These are phyloP conservation scores for Tuber calosporum DNA, from an alignment of 495 filamentous ascomycete species.

Conservation along the genomic window DNA sequence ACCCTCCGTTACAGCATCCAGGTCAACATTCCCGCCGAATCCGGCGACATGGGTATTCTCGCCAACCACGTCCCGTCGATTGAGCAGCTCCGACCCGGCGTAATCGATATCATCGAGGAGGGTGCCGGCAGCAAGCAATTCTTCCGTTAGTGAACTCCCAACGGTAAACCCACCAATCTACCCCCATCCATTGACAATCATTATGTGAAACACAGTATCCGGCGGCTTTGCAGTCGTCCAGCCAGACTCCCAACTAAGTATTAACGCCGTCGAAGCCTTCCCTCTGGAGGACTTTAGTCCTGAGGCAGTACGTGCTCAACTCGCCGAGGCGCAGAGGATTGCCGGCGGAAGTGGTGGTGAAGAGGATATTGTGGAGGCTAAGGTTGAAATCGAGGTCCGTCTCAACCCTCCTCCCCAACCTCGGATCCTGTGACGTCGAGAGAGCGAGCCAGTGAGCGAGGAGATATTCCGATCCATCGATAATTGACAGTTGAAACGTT, in stretches of 20 bases:
- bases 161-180: constrained; percentile 9
- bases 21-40: constrained; percentile 97
- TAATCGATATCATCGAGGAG: constrained; percentile 95
- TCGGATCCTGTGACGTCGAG: constrained; percentile 34
- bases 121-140: constrained; percentile 86
- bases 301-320: constrained; percentile 71
- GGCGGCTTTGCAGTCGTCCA: constrained; percentile 96
- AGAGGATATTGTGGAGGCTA: constrained; percentile 95
- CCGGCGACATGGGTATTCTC: constrained; percentile 98
- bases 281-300: constrained; percentile 90
- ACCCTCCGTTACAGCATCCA: constrained; percentile 69
- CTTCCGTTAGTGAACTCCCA: constrained; percentile 67
- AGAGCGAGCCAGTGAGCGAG: constrained; percentile 2
- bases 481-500: constrained; percentile 14
- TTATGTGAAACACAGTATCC: constrained; percentile 56
- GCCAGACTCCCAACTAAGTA: constrained; percentile 87
- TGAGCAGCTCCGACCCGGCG: constrained; percentile 94
- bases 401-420: neutral
- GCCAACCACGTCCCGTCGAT: constrained; percentile 98
- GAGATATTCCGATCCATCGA: constrained; percentile 5
- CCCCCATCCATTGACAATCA: neutral
- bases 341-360: constrained; percentile 84
- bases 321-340: constrained; percentile 92
- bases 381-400: constrained; percentile 89
- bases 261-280: constrained; percentile 95